phyloP scores from a whole-genome alignment of 2,329 filamentous ascomycete species.

The Sclerotinia sclerotiorum region DNA sequence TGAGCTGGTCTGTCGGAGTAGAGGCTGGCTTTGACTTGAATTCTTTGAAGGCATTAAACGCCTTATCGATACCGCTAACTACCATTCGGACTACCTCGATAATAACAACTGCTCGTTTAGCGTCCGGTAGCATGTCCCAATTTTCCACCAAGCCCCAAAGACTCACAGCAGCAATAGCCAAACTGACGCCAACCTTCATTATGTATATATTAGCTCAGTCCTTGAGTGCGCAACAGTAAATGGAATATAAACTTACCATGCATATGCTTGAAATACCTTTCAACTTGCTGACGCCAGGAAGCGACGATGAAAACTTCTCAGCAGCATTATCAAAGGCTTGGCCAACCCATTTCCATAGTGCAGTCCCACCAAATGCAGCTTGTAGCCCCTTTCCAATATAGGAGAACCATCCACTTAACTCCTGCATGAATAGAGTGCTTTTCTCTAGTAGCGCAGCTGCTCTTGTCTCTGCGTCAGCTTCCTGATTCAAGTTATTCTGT shows the following conservation, averaged over 20 bases:
- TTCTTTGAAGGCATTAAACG: not conserved
- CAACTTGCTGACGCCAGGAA: not conserved
- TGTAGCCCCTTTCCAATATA: conserved; percentile 3
- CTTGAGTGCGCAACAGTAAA: not conserved
- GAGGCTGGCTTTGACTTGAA: not conserved
- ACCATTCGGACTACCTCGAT: conserved; percentile 2
- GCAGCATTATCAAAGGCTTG: conserved; percentile 1
- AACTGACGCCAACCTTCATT: not conserved
- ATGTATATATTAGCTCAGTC: not conserved
- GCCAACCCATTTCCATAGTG: not conserved
- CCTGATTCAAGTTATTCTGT: not conserved
- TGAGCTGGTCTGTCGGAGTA: not conserved
- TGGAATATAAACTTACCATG: not conserved
- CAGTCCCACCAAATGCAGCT: conserved; percentile 5
- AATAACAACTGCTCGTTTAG: not conserved
- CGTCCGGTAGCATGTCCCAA: not conserved
- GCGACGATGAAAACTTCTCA: not conserved
- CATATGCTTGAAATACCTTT: conserved; percentile 7
- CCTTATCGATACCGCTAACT: conserved; percentile 4
- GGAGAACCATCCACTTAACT: not conserved
- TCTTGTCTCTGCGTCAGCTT: not conserved
- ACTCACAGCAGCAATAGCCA: not conserved
- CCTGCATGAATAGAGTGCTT: not conserved
- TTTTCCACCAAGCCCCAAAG: not conserved
- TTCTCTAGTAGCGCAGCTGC: conserved; percentile 5